A percentile compares a stretch with the other conserved stretches of the same genome.
These are phyloP conservation scores for Fusarium circinatum DNA, from an alignment of 2,329 filamentous ascomycete genomes.

Conservation along the genomic window DNA sequence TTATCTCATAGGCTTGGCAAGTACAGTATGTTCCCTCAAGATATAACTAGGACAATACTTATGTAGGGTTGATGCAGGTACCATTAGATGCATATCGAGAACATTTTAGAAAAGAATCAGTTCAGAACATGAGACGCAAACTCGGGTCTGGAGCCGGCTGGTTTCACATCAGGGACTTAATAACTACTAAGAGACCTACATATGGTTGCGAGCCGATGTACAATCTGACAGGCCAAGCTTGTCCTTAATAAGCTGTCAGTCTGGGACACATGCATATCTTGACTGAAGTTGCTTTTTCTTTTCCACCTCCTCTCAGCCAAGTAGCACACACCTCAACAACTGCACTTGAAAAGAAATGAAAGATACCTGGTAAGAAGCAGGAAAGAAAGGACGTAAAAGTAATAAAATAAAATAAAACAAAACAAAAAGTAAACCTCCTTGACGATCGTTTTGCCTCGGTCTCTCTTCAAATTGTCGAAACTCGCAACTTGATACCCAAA, in stretches of 20 bases:
- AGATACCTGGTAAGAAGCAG: not conserved
- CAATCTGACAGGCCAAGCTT: not conserved
- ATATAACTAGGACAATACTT: not conserved
- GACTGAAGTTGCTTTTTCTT: slow-evolving; percentile 6
- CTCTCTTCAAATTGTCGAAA: slow-evolving; percentile 11
- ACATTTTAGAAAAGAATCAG: not conserved
- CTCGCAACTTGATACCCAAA: slow-evolving; percentile 38
- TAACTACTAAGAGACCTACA: not conserved
- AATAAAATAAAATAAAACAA: not conserved
- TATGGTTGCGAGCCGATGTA: not conserved
- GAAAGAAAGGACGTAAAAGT: not conserved
- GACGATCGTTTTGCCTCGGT: not conserved
- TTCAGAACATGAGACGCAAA: slow-evolving; percentile 13
- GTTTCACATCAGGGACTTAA: slow-evolving; percentile 16
- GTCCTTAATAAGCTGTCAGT: slow-evolving; percentile 11
- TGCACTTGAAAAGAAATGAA: not conserved
- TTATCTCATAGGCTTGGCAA: not conserved
- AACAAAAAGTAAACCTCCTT: not conserved
- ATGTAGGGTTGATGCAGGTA: slow-evolving; percentile 32
- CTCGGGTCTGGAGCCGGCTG: slow-evolving; percentile 8
- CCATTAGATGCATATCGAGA: slow-evolving; percentile 18
- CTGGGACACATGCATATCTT: slow-evolving; percentile 10
- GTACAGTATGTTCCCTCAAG: not conserved
- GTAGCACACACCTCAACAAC: not conserved
- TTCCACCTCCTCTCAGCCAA: not conserved